These are phyloP conservation scores for Malassezia arunalokei DNA, from an alignment of 1,284 basidiomycete species.

Conservation along the genomic window DNA sequence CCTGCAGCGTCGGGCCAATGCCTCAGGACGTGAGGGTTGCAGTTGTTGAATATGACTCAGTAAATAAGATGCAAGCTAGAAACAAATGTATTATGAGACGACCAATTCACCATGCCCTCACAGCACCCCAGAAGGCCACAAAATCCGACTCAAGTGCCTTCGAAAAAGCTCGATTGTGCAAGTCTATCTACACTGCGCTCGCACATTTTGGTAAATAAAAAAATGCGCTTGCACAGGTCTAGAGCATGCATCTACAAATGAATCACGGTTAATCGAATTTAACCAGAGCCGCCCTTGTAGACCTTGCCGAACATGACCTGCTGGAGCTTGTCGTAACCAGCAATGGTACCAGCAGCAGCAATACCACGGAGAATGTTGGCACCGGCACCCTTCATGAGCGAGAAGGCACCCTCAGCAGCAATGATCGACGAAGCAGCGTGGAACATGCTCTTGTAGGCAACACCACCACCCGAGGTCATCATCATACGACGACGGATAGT, in stretches of 20 bases:
- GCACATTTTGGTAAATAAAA: no score
- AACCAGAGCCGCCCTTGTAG: slow-evolving; percentile 31
- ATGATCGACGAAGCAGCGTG: slow-evolving; percentile 63
- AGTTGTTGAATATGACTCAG: background rate
- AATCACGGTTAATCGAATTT: background rate
- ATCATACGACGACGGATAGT: slow-evolving; percentile 47
- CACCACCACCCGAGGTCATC: slow-evolving; percentile 45
- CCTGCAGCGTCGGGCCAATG: background rate
- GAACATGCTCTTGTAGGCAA: slow-evolving; percentile 51
- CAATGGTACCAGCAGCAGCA: slow-evolving; percentile 91
- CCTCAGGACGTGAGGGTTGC: slow-evolving; percentile 1
- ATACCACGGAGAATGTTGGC: slow-evolving; percentile 97
- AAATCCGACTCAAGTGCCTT: no score
- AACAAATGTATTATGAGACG: no score
- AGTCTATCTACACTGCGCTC: no score
- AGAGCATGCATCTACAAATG: no score
- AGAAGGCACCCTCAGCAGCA: slow-evolving; percentile 71
- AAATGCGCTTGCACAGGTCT: no score
- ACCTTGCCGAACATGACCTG: slow-evolving; percentile 48
- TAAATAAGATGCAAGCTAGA: background rate
- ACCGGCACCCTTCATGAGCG: slow-evolving; percentile 62
- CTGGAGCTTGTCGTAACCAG: slow-evolving; percentile 73
- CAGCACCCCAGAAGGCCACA: no score
- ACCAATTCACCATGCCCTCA: no score
- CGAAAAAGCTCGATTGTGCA: no score